Percentiles rank a stretch among this genome's conserved stretches.
phyloP scores from a whole-genome alignment of 2,329 filamentous ascomycete genomes.

The Trichoderma aggressivum region DNA sequence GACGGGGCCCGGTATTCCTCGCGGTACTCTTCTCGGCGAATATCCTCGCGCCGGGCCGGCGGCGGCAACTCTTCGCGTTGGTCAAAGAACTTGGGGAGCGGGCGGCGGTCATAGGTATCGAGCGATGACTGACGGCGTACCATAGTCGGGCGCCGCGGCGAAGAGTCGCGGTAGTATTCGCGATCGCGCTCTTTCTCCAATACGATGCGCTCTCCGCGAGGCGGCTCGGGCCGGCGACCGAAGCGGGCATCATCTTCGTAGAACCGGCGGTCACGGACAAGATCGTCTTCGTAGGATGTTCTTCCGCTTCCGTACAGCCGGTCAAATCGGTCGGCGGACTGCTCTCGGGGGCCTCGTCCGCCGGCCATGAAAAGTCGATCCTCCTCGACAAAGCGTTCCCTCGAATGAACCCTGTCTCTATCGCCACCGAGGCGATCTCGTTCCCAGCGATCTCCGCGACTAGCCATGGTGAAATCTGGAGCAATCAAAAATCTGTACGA shows the following conservation, averaged over 20 bases:
- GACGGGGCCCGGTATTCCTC: conserved; percentile 46
- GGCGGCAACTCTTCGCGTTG: conserved; percentile 59
- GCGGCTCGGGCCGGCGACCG: conserved; percentile 24
- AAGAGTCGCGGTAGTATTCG: conserved; percentile 42
- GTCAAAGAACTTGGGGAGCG: conserved; percentile 49
- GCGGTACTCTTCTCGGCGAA: conserved; percentile 47
- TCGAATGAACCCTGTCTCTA: conserved; percentile 34
- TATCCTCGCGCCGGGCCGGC: conserved; percentile 49
- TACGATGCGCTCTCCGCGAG: conserved; percentile 40
- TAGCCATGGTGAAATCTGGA: conserved; percentile 12
- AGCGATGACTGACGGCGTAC: conserved; percentile 82
- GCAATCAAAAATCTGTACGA: neutral
- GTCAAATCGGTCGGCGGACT: conserved; percentile 50
- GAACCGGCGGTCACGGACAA: conserved; percentile 33
- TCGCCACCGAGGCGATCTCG: conserved; percentile 46
- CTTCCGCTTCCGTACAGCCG: conserved; percentile 27
- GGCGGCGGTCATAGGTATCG: conserved; percentile 82
- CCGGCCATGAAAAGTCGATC: conserved; percentile 45
- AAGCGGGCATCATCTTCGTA: conserved; percentile 53
- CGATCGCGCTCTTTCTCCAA: conserved; percentile 55
- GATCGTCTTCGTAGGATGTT: neutral
- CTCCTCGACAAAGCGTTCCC: conserved; percentile 52
- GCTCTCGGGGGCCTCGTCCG: conserved; percentile 40
- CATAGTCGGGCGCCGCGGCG: conserved; percentile 62
- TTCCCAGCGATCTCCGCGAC: conserved; percentile 47